These are phyloP conservation scores for Fraxinus xanthoxyloides DNA, from an alignment of 305 asterid genomes.

Conservation along the genomic window DNA sequence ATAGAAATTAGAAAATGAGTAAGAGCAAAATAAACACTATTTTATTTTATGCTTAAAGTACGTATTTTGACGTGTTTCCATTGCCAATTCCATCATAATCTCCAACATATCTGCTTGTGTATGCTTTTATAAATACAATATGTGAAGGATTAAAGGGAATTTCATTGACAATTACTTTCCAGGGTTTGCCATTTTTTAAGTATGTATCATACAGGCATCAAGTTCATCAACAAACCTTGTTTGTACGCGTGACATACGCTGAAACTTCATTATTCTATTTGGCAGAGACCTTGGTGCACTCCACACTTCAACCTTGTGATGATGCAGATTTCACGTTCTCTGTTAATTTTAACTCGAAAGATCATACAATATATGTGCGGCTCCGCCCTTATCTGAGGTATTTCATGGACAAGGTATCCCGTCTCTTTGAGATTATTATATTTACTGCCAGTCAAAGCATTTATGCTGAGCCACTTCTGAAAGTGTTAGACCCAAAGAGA, in stretches of 20 bases:
- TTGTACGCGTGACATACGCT: background rate
- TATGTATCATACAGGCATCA: background rate
- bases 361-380: constrained; percentile 76
- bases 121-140: background rate
- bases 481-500: constrained; percentile 87
- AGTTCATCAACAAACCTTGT: background rate
- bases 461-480: constrained; percentile 85
- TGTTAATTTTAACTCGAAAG: constrained; percentile 72
- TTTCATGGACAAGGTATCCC: constrained; percentile 74
- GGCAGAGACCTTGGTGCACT: constrained; percentile 99
- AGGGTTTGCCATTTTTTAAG: background rate
- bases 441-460: constrained; percentile 99
- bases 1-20: background rate
- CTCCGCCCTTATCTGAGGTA: constrained; percentile 87
- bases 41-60: background rate
- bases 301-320: constrained; percentile 78
- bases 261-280: constrained; percentile 26
- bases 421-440: constrained; percentile 77
- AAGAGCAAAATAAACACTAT: background rate
- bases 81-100: background rate
- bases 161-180: background rate
- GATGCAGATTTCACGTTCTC: constrained; percentile 92
- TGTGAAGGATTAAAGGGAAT: background rate
- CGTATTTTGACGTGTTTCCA: background rate
- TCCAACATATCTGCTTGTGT: background rate